A percentile compares a stretch with the other conserved stretches of the same genome.
phyloP scores from a whole-genome alignment of 768 basidiomycete species.

The Holtermannia corniformis region DNA sequence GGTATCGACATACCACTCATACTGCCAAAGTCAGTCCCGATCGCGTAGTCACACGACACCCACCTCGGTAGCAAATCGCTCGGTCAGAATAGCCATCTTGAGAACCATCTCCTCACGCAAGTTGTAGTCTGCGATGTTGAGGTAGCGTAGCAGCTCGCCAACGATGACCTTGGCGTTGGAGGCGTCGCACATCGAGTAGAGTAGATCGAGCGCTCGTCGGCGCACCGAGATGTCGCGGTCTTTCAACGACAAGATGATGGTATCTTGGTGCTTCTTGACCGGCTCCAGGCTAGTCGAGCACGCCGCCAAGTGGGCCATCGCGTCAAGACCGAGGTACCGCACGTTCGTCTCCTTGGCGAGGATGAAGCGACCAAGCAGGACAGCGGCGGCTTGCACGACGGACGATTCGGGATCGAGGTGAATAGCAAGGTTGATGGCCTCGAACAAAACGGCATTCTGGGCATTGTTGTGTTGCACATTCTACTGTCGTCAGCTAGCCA shows the following conservation, averaged over 20 bases:
- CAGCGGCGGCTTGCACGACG: conserved; percentile 75
- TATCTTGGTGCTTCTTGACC: conserved; percentile 90
- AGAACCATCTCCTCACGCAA: conserved; percentile 97
- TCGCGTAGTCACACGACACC: conserved; percentile 1
- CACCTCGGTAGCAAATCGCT: conserved; percentile 80
- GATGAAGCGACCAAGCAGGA: conserved; percentile 89
- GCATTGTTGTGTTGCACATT: conserved; percentile 99
- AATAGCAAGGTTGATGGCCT: conserved; percentile 92
- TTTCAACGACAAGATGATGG: conserved; percentile 84
- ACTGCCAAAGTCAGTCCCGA: conserved; percentile 42
- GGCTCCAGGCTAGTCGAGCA: conserved; percentile 81
- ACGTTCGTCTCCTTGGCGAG: conserved; percentile 98
- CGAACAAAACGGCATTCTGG: conserved; percentile 94
- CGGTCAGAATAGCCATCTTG: conserved; percentile 97
- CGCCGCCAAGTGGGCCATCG: conserved; percentile 95
- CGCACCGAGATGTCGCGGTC: conserved; percentile 97
- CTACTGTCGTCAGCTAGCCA: conserved; percentile 27
- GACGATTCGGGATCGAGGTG: conserved; percentile 86
- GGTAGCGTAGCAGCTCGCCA: conserved; percentile 84
- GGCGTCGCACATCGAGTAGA: conserved; percentile 99
- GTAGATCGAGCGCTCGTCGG: conserved; percentile 80
- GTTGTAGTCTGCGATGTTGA: conserved; percentile 92
- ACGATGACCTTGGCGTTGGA: conserved; percentile 94
- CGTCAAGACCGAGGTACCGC: conserved; percentile 91
- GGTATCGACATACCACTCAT: conserved; percentile 99